Percentiles rank a stretch among this genome's conserved stretches.
phyloP scores from a whole-genome alignment of 495 filamentous ascomycete genomes.

The Talaromyces thailandensis region DNA sequence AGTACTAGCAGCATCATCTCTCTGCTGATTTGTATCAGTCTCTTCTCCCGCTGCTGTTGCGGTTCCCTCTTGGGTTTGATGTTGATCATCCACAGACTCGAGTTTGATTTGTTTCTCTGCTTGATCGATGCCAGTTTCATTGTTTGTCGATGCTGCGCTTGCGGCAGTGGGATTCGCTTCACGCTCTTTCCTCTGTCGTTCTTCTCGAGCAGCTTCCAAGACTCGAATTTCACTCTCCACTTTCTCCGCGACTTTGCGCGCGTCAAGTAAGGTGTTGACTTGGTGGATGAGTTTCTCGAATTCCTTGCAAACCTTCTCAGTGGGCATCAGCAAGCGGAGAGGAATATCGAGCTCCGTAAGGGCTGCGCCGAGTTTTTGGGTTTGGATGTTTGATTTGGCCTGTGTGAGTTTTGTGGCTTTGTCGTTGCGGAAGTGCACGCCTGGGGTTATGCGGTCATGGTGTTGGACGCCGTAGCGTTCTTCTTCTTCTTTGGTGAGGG shows the following conservation, averaged over 20 bases:
- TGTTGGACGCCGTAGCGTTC: slow-evolving; percentile 71
- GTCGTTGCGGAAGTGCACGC: slow-evolving; percentile 76
- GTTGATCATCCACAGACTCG: slow-evolving; percentile 2
- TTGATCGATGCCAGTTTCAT: slow-evolving; percentile 8
- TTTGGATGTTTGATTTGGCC: slow-evolving; percentile 75
- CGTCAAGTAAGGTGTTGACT: slow-evolving; percentile 69
- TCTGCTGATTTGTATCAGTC: slow-evolving; percentile 7
- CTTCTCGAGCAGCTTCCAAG: slow-evolving; percentile 53
- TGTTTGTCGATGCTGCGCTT: slow-evolving; percentile 5
- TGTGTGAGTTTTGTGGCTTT: slow-evolving; percentile 72
- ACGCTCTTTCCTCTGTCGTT: slow-evolving; percentile 40
- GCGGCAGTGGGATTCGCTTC: slow-evolving; percentile 6
- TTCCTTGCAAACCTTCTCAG: slow-evolving; percentile 63
- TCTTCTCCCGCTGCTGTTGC: neutral
- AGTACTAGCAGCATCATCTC: slow-evolving; percentile 10
- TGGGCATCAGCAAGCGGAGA: slow-evolving; percentile 74
- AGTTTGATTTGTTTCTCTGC: slow-evolving; percentile 13
- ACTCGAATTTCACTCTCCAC: slow-evolving; percentile 74
- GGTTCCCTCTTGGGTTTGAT: neutral
- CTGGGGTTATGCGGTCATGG: slow-evolving; percentile 71
- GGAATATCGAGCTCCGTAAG: slow-evolving; percentile 76
- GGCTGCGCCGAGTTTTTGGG: slow-evolving; percentile 66
- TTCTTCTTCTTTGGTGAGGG: slow-evolving; percentile 68
- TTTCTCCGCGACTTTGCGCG: slow-evolving; percentile 77
- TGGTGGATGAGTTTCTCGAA: slow-evolving; percentile 72